Evolutionary conservation across 2,329 filamentous ascomycete genomes (phyloP), one percentile per base, ranked within the genome.

Genomic region (Aspergillus quadrilineatus): DNA sequence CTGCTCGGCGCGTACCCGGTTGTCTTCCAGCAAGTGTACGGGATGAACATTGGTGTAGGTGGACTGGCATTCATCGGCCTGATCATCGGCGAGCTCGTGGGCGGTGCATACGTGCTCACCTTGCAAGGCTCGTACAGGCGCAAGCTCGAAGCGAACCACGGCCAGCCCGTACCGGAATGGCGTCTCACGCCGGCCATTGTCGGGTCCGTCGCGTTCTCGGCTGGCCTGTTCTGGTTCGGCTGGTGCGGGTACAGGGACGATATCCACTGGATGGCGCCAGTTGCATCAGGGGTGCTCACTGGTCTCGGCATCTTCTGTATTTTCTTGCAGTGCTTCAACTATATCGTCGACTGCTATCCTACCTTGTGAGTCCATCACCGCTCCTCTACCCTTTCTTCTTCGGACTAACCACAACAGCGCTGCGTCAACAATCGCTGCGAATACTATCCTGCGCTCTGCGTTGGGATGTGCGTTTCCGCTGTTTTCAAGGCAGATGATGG

Each of bases 391-490:
- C 22, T 3, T 22, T 22, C 22, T 22, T 22, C 22, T 22, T 4
- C 1, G 37, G 9, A n/a, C 15, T 9, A 22, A 22, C 3, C 22
- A 22, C 3, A 22, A 22, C 6, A 75, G 78, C 61, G 78, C 79
- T 14, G 79, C 79, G 2, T 78, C 75, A 1, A 77, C 79, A 7
- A 70, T 80, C 14, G 81, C 81, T 6, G 81, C 80, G 7, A 83
- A 83, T 60, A 83, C 81, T 0, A 80, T 83, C 26, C 61, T 72
- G 4, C 72, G 73, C 7, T 74, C 73, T 0, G 48, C 64, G 1
- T 62, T 74, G 0, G 73, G 67, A 4, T 66, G 72, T 3, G 61
- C 65, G 1, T 75, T 75, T 34, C 73, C 73, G 0, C 64, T 75
- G 2, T 75, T 75, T 54, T 63, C 73, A 0, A 66, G 58, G 36